Base-by-base conservation (phyloP, 2,329 filamentous ascomycete genomes). In the Hypoxylon sp. region DNA sequence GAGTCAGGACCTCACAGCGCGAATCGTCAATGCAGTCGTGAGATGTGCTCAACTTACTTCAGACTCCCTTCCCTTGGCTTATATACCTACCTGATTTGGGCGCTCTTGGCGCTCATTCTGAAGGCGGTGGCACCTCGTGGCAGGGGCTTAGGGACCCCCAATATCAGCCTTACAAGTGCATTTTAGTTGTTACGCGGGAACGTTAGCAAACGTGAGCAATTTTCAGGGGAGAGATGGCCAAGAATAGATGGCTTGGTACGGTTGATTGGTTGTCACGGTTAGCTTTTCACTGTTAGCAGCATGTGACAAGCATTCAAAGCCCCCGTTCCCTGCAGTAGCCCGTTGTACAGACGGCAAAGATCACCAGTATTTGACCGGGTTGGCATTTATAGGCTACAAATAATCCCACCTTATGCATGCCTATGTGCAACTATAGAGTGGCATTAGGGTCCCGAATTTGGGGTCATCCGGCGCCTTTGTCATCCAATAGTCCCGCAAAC, bases 271-370 rank as follows among this genome's bases (percentile, higher is more conserved):
- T 58, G 47, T 32, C 19, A 21, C n/a, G 44, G n/a, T 37, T 47
- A 19, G 24, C 32, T 48, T 3, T 19, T 8, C 17, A 32, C 39
- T 47, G 24, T 27, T 15, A 29, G 7, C 27, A 2, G 21, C 54
- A 58, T 58, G 48, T 44, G 42, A 65, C 32, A 48, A 60, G 47
- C 35, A 29, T 48, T 50, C 13, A 19, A 50, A n/a, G 31, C 50
- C 57, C 57, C 63, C 13, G 32, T 63, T 58, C 62, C 66, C 66
- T 69, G 62, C 62, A 62, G 61, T 62, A 65, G 61, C 47, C 37
- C 46, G 24, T n/a, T 11, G 32, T 39, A 37, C 48, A 47, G 19
- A 42, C 42, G 42, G 44, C 31, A 59, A 69, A 61, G 59, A 67
- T 66, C 67, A 51, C n/a, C 59, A 39, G 24, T 24, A 52, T 44